These are phyloP conservation scores for Fomitopsis schrenkii DNA, from an alignment of 1,284 basidiomycete species.

Conservation along the genomic window DNA sequence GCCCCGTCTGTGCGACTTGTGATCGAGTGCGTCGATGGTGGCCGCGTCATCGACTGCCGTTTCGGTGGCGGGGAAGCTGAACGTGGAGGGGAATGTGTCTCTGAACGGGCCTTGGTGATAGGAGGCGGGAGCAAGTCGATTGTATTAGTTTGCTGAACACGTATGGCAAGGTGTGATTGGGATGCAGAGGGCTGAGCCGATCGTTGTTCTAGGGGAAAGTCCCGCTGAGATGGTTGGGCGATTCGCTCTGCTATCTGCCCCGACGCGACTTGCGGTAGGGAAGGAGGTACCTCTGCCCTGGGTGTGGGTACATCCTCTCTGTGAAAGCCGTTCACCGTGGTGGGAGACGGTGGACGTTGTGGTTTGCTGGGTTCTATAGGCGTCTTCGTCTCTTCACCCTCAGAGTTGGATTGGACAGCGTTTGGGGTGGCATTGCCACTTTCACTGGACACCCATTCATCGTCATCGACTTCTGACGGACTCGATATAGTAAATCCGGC, in stretches of 20 bases:
- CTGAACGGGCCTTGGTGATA: constrained; percentile 33
- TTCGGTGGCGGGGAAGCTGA: constrained; percentile 27
- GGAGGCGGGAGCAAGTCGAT: constrained; percentile 21
- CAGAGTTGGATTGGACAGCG: constrained; percentile 36
- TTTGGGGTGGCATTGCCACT: constrained; percentile 69
- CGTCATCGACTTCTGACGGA: constrained; percentile 50
- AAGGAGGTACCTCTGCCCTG: constrained; percentile 25
- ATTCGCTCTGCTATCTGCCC: constrained; percentile 20
- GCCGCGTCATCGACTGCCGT: constrained; percentile 44
- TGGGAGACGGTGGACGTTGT: constrained; percentile 11
- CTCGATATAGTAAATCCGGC: constrained; percentile 57
- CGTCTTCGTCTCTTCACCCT: constrained; percentile 32
- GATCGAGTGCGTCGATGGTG: constrained; percentile 59
- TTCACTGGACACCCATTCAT: constrained; percentile 74
- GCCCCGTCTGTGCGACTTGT: constrained; percentile 31
- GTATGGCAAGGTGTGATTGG: constrained; percentile 8
- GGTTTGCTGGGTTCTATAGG: constrained; percentile 22
- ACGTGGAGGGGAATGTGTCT: constrained; percentile 37
- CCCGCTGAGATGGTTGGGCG: constrained; percentile 16
- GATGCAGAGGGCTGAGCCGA: constrained; percentile 5
- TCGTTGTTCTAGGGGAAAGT: constrained; percentile 13
- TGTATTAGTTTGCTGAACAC: constrained; percentile 17
- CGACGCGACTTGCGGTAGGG: constrained; percentile 31
- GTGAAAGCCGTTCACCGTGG: constrained; percentile 17
- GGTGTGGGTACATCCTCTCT: constrained; percentile 29